Conservation (phyloP, 2,329 filamentous ascomycete genomes). For the Fusarium penzigii region DNA sequence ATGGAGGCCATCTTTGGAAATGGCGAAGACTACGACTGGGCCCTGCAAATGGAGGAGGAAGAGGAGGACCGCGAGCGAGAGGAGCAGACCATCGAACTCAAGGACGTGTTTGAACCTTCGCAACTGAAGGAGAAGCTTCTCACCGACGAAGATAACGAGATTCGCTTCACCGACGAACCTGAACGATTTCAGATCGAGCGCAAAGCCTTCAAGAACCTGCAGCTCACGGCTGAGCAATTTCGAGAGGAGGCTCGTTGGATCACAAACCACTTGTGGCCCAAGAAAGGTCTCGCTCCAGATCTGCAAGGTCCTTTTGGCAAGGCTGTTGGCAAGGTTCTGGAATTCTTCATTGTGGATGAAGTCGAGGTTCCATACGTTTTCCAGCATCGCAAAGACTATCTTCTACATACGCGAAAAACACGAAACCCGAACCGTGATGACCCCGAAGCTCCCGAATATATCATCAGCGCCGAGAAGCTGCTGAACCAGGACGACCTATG, state of each 20-base stretch:
- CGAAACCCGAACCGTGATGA: conserved; percentile 64
- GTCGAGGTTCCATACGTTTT: conserved; percentile 98
- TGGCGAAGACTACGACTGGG: conserved; percentile 95
- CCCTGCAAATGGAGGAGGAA: conserved; percentile 83
- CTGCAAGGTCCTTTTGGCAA: conserved; percentile 82
- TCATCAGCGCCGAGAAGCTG: conserved; percentile 80
- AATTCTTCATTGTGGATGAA: conserved; percentile 93
- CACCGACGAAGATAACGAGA: conserved; percentile 91
- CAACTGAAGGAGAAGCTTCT: conserved; percentile 92
- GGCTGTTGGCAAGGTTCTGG: conserved; percentile 86
- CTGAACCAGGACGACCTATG: conserved; percentile 91
- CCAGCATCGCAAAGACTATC: conserved; percentile 95
- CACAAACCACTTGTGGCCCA: conserved; percentile 82
- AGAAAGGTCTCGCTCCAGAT: conserved; percentile 73
- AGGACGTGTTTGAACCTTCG: conserved; percentile 97
- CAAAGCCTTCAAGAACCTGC: conserved; percentile 81
- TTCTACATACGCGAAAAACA: conserved; percentile 82
- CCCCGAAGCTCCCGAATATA: conserved; percentile 70
- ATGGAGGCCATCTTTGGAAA: conserved; percentile 96
- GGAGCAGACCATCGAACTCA: conserved; percentile 85
- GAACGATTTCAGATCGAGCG: conserved; percentile 93
- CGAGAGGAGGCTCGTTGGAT: conserved; percentile 93
- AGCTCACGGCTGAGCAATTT: conserved; percentile 80
- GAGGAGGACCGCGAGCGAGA: conserved; percentile 77
- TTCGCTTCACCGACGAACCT: conserved; percentile 85